These are phyloP conservation scores for Alternaria longipes DNA, from an alignment of 2,329 filamentous ascomycete species.

Conservation along the genomic window DNA sequence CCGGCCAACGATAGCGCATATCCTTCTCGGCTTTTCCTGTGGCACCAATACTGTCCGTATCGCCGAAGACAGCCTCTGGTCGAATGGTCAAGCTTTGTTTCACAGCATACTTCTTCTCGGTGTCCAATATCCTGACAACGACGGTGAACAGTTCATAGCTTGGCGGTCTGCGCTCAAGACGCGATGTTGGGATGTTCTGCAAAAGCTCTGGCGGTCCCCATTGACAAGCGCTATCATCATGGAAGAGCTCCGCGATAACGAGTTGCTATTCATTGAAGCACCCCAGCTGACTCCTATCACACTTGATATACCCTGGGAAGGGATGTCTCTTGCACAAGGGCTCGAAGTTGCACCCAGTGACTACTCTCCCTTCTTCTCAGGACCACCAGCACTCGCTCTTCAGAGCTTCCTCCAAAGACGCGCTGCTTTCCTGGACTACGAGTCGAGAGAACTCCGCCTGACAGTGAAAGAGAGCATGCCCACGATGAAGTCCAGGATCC, in stretches of 20 bases:
- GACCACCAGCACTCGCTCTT: slow-evolving; percentile 72
- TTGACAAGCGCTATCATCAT: slow-evolving; percentile 80
- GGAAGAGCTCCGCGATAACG: slow-evolving; percentile 79
- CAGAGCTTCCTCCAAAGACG: slow-evolving; percentile 81
- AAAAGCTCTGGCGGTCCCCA: slow-evolving; percentile 83
- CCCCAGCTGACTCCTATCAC: slow-evolving; percentile 75
- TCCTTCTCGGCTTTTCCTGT: slow-evolving; percentile 87
- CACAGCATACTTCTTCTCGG: slow-evolving; percentile 80
- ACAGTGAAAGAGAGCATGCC: slow-evolving; percentile 76
- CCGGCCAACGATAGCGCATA: slow-evolving; percentile 86
- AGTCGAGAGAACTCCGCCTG: slow-evolving; percentile 82
- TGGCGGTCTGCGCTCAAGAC: slow-evolving; percentile 57
- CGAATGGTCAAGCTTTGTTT: slow-evolving; percentile 77
- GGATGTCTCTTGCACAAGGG: slow-evolving; percentile 63
- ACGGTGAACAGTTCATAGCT: slow-evolving; percentile 54
- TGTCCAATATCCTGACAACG: slow-evolving; percentile 71
- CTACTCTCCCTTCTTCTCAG: slow-evolving; percentile 71
- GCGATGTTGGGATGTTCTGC: slow-evolving; percentile 68
- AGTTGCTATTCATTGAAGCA: slow-evolving; percentile 81
- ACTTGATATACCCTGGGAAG: slow-evolving; percentile 77
- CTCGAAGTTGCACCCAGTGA: slow-evolving; percentile 32
- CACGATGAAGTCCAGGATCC: slow-evolving; percentile 55
- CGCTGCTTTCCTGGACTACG: slow-evolving; percentile 82
- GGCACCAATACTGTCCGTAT: slow-evolving; percentile 74
- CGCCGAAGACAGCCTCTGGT: slow-evolving; percentile 74